Evolutionary conservation across 306 rosid species (phyloP).

Genomic region (Oxytropis ochrocephala): DNA sequence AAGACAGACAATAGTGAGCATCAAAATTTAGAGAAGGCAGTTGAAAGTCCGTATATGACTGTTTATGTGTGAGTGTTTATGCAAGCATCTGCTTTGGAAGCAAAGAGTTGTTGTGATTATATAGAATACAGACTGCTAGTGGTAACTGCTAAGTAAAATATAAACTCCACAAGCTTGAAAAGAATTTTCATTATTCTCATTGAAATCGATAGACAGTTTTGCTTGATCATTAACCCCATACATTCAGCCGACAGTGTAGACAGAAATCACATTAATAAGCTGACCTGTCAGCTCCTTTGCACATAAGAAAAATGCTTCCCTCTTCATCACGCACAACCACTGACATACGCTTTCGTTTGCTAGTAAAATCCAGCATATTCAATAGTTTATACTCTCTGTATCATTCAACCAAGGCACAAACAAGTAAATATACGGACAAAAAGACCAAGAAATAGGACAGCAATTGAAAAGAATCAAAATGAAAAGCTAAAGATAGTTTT

Average conservation of each 20-base stretch:
- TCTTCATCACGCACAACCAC: constrained; percentile 79
- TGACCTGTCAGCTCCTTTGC: constrained; percentile 99
- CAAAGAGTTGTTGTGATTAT: neutral
- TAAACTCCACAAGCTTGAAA: neutral
- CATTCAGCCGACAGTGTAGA: neutral
- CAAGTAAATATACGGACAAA: neutral
- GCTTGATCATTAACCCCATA: constrained; percentile 4
- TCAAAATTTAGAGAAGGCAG: constrained; percentile 9
- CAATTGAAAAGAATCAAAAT: constrained; percentile 1
- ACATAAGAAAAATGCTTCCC: constrained; percentile 63
- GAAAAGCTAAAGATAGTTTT: constrained; percentile 14
- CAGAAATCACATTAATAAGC: constrained; percentile 27
- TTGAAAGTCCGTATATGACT: neutral
- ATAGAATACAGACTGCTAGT: neutral
- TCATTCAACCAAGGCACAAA: constrained; percentile 14
- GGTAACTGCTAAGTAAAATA: constrained; percentile 2
- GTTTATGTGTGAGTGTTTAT: neutral
- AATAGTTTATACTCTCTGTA: constrained; percentile 87
- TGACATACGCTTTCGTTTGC: constrained; percentile 96
- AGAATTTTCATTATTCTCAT: neutral
- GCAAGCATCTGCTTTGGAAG: constrained; percentile 1
- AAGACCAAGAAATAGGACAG: constrained; percentile 14
- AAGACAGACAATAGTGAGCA: constrained; percentile 15
- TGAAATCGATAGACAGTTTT: constrained; percentile 16
- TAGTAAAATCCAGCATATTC: constrained; percentile 78